phyloP scores from a whole-genome alignment of 805 yeast genomes.

The Starmerella sirachaensis region DNA sequence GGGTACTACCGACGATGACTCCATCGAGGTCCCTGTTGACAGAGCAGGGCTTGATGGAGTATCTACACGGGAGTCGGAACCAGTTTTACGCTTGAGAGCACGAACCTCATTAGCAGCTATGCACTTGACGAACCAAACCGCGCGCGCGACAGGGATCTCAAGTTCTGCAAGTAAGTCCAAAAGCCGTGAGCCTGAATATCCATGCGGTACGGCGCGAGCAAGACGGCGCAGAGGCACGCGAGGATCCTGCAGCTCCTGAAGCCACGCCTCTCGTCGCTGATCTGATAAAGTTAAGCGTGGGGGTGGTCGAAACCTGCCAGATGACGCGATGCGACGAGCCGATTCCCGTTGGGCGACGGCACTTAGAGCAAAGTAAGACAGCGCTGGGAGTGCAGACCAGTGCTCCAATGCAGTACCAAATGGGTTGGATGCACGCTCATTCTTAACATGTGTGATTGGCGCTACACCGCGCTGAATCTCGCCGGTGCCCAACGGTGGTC shows the following conservation, averaged over 20 bases:
- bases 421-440: constrained; percentile 47
- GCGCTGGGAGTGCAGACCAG: constrained; percentile 37
- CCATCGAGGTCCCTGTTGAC: too few relatives aligned
- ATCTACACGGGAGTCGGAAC: too few relatives aligned
- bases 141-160: constrained; percentile 63
- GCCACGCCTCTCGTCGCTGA: constrained; percentile 74
- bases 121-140: constrained; percentile 84
- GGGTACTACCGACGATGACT: too few relatives aligned
- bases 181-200: constrained; percentile 59
- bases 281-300: constrained; percentile 86
- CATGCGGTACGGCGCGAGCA: constrained; percentile 79
- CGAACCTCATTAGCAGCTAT: constrained; percentile 69
- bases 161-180: constrained; percentile 58
- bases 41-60: too few relatives aligned
- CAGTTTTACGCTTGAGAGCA: constrained; percentile 39
- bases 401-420: constrained; percentile 33
- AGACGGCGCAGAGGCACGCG: constrained; percentile 53
- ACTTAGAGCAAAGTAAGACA: constrained; percentile 37
- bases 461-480: constrained; percentile 59
- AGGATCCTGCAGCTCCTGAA: constrained; percentile 62
- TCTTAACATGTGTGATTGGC: constrained; percentile 47
- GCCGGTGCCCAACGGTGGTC: constrained; percentile 35
- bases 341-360: constrained; percentile 39
- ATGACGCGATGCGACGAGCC: constrained; percentile 36
- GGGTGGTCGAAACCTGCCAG: constrained; percentile 60